These are phyloP conservation scores for Endotrypanum monterogeii DNA, from an alignment of 208 protist genomes.

Conservation along the genomic window DNA sequence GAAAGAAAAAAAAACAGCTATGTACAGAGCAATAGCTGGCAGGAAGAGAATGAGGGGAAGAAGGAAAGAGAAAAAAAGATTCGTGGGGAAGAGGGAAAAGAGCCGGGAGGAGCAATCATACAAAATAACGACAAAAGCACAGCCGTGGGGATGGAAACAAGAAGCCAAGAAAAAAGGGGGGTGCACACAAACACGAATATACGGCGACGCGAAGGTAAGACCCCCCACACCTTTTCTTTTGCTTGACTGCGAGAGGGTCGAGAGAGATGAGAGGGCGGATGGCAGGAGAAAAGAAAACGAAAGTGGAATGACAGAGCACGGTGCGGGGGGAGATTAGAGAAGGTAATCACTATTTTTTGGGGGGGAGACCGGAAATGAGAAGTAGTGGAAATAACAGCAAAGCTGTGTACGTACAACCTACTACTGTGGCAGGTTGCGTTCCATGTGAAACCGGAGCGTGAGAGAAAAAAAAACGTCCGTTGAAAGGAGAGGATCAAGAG, in stretches of 20 bases:
- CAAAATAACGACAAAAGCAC: background rate
- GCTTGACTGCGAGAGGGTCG: background rate
- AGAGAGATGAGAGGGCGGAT: too few species aligned
- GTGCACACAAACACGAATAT: background rate
- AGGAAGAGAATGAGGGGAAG: slow-evolving; percentile 8
- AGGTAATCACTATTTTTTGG: background rate
- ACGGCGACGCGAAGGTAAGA: background rate
- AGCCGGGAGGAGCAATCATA: background rate
- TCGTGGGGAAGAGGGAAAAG: background rate
- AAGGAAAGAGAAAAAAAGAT: slow-evolving; percentile 5
- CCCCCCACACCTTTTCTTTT: background rate
- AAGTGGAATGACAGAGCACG: background rate
- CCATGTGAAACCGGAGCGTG: background rate
- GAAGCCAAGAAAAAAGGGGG: background rate
- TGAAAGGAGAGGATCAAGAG: background rate
- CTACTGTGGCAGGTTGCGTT: background rate
- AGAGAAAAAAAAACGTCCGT: background rate
- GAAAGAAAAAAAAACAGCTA: background rate
- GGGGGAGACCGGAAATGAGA: background rate
- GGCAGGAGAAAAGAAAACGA: background rate
- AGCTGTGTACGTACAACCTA: background rate
- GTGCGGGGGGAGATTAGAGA: background rate
- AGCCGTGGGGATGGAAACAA: background rate
- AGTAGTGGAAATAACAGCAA: slow-evolving; percentile 10
- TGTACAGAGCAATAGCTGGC: background rate